Base-by-base conservation (phyloP, 2,329 filamentous ascomycete genomes). In the Eutypa lata region DNA sequence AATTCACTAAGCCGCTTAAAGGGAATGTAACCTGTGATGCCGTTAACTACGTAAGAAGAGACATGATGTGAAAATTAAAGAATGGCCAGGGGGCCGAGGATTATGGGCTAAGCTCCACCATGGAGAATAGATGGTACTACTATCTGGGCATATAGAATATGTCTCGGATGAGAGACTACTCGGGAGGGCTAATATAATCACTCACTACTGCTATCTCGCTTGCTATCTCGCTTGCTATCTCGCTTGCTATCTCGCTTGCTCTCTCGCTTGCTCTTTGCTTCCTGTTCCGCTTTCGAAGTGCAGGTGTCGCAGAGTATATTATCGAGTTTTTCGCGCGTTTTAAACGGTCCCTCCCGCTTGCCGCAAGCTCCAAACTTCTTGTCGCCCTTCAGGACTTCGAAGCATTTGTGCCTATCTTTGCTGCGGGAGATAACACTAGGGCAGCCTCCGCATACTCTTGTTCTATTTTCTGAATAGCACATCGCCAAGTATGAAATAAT, bases 401-500 rank as follows among this genome's bases (percentile, higher is more conserved):
- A 57, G 48, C 57, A 60, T 42, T 55, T 57, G 16, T 60, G 57
- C 18, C 38, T 43, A 1, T 22, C 22, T 21, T 48, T 52, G 21
- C 47, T 35, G 26, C n/a, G 24, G 3, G 48, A 38, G 6, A 47
- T 44, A 3, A 21, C 22, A 7, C 19, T 28, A 7, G 16, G 43
- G 51, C 57, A 60, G 4, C 7, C 16, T 7, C 7, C 35, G 51
- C 57, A 60, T 18, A 49, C 11, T 19, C 24, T 51, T 7, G 26
- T 42, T n/a, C 46, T 45, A 33, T 42, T 54, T 14, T 60, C 56
- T 7, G 47, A 38, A 28, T 58, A 58, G 48, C 57, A 58, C 57
- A 60, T 60, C 5, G 26, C 10, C 10, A 10, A 10, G 5, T 31
- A 31, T 31, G 5, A 31, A 5, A 31, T 10, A 31, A 31, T 31